phyloP scores from a whole-genome alignment of 495 filamentous ascomycete genomes.

The Aspergillus egyptiacus region DNA sequence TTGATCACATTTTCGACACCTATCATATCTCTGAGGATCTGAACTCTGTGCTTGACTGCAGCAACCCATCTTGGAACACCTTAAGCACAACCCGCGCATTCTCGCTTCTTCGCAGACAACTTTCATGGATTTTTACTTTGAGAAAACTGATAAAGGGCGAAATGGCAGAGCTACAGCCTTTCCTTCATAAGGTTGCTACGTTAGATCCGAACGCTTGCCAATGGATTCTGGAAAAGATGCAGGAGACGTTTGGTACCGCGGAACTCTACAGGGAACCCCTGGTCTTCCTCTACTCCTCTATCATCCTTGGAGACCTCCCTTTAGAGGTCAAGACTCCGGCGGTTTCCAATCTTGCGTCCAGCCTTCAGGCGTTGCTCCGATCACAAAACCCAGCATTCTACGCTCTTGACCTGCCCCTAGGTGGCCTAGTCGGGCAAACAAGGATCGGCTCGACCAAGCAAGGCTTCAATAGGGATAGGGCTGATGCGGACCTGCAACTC shows the following conservation, averaged over 20 bases:
- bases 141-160: constrained; percentile 21
- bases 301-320: constrained; percentile 26
- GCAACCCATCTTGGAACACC: constrained; percentile 27
- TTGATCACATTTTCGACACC: constrained; percentile 25
- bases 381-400: constrained; percentile 12
- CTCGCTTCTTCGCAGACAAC: constrained; percentile 35
- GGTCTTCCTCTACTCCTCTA: constrained; percentile 25
- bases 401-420: constrained; percentile 23
- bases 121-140: constrained; percentile 32
- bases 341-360: constrained; percentile 30
- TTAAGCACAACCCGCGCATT: constrained; percentile 32
- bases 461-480: constrained; percentile 38
- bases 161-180: constrained; percentile 17
- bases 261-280: constrained; percentile 21
- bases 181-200: constrained; percentile 23
- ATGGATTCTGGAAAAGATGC: constrained; percentile 35
- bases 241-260: constrained; percentile 20
- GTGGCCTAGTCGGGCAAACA: constrained; percentile 22
- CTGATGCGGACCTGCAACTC: constrained; percentile 39
- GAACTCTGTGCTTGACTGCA: constrained; percentile 27
- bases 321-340: constrained; percentile 30
- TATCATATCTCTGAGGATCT: constrained; percentile 27
- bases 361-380: constrained; percentile 25
- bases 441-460: constrained; percentile 20
- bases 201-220: constrained; percentile 36